Evolutionary conservation across 352 stramenopile species (phyloP).

Genomic region (Phytophthora ohioensis): DNA sequence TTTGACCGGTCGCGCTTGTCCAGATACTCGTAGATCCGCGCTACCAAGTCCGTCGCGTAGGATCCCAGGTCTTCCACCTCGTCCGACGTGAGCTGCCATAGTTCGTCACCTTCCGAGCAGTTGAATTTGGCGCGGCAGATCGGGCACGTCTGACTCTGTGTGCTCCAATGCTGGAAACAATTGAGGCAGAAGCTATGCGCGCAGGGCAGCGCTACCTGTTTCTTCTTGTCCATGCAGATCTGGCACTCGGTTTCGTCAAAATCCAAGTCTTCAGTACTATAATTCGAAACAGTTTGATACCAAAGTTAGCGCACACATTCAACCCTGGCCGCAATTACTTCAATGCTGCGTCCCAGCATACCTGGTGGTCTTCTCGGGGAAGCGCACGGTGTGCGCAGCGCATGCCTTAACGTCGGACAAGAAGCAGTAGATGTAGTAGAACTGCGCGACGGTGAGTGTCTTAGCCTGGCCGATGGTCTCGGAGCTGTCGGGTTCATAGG

Average conservation of each 20-base stretch:
- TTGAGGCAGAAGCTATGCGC: conserved; percentile 82
- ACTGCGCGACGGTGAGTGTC: conserved; percentile 71
- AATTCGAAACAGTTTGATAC: conserved; percentile 16
- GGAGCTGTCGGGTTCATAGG: conserved; percentile 29
- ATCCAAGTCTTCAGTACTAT: conserved; percentile 39
- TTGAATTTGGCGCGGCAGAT: conserved; percentile 80
- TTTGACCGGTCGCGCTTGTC: conserved; percentile 68
- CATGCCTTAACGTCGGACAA: conserved; percentile 77
- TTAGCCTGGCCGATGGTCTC: conserved; percentile 75
- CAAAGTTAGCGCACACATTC: conserved; percentile 26
- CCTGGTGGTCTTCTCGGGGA: conserved; percentile 51
- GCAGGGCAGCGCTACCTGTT: conserved; percentile 79
- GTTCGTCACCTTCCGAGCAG: conserved; percentile 78
- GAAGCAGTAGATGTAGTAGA: conserved; percentile 89
- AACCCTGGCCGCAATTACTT: conserved; percentile 25
- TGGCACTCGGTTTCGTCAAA: conserved; percentile 86
- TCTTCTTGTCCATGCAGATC: conserved; percentile 89
- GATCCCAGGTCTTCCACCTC: conserved; percentile 76
- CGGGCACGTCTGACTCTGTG: conserved; percentile 81
- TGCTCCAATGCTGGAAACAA: conserved; percentile 85
- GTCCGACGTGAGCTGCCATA: conserved; percentile 78
- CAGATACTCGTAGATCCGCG: conserved; percentile 82
- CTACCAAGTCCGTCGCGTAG: conserved; percentile 81
- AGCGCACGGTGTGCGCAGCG: conserved; percentile 66
- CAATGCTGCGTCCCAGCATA: conserved; percentile 17